Percentiles rank a stretch among this genome's conserved stretches.
These are phyloP conservation scores for Penicillium sp. DNA, from an alignment of 2,329 filamentous ascomycete genomes.

Conservation along the genomic window DNA sequence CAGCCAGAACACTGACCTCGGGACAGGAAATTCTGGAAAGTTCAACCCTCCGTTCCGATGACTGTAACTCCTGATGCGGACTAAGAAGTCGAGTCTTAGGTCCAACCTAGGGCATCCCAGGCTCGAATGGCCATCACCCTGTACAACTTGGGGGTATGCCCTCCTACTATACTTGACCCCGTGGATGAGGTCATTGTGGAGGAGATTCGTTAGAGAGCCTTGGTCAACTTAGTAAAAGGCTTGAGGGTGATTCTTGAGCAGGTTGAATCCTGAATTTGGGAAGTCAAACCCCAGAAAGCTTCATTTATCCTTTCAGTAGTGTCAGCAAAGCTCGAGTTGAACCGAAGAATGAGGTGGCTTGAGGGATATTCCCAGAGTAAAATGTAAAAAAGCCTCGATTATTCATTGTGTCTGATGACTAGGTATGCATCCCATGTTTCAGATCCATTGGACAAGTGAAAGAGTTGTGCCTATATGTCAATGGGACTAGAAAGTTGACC, in stretches of 20 bases:
- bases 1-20: not conserved
- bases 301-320: not conserved
- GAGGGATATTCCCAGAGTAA: conserved; percentile 8
- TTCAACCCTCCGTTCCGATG: conserved; percentile 12
- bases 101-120: conserved; percentile 11
- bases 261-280: not conserved
- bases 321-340: conserved; percentile 15
- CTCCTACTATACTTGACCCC: not conserved
- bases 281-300: not conserved
- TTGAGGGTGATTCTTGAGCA: not conserved
- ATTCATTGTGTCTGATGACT: conserved; percentile 13
- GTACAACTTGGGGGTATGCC: conserved; percentile 13
- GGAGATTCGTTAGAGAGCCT: not conserved
- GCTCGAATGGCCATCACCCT: conserved; percentile 5
- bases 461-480: not conserved
- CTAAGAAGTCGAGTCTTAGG: conserved; percentile 15
- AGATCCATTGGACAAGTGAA: not conserved
- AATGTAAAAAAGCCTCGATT: not conserved
- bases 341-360: not conserved
- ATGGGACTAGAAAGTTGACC: not conserved
- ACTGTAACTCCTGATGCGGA: conserved; percentile 19
- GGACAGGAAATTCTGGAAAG: not conserved
- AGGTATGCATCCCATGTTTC: conserved; percentile 16
- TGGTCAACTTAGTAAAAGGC: not conserved
- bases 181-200: not conserved